Conservation (phyloP, 2,329 filamentous ascomycete genomes). For the Rhinocladiella similis region DNA sequence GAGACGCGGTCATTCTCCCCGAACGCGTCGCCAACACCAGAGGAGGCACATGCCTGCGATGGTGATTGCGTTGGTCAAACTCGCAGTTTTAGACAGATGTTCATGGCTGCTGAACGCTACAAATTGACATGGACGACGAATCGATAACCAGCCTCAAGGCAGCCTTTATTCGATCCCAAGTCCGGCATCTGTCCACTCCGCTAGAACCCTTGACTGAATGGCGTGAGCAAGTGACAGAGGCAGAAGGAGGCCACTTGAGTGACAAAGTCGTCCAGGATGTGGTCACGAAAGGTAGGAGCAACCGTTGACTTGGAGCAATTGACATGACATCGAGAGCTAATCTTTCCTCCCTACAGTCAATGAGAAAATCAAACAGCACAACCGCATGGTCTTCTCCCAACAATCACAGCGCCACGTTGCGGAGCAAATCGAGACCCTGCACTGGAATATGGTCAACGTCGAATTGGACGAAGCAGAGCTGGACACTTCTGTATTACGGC, state of each 20-base stretch:
- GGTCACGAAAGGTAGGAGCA: slow-evolving; percentile 48
- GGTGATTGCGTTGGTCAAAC: no score
- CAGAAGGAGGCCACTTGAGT: slow-evolving; percentile 46
- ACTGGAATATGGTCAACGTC: slow-evolving; percentile 52
- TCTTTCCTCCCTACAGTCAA: slow-evolving; percentile 43
- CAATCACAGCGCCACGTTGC: slow-evolving; percentile 58
- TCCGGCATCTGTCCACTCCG: slow-evolving; percentile 52
- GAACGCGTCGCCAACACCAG: neutral
- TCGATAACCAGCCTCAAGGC: slow-evolving; percentile 54
- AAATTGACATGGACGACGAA: slow-evolving; percentile 24
- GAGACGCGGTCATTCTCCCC: neutral
- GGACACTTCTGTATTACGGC: slow-evolving; percentile 9
- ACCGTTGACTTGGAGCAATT: neutral
- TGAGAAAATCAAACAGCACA: slow-evolving; percentile 52
- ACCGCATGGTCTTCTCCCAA: slow-evolving; percentile 53
- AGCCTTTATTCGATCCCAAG: slow-evolving; percentile 51
- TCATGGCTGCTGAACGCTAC: neutral
- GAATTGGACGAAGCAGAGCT: slow-evolving; percentile 26
- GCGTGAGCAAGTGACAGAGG: slow-evolving; percentile 43
- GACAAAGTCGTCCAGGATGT: slow-evolving; percentile 53
- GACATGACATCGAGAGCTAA: no score
- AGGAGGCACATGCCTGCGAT: no score
- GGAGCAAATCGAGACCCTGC: slow-evolving; percentile 56
- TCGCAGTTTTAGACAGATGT: neutral
- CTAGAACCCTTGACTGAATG: slow-evolving; percentile 50